Evolutionary conservation across 2,329 filamentous ascomycete genomes (phyloP).

Genomic region (Apiospora marii): DNA sequence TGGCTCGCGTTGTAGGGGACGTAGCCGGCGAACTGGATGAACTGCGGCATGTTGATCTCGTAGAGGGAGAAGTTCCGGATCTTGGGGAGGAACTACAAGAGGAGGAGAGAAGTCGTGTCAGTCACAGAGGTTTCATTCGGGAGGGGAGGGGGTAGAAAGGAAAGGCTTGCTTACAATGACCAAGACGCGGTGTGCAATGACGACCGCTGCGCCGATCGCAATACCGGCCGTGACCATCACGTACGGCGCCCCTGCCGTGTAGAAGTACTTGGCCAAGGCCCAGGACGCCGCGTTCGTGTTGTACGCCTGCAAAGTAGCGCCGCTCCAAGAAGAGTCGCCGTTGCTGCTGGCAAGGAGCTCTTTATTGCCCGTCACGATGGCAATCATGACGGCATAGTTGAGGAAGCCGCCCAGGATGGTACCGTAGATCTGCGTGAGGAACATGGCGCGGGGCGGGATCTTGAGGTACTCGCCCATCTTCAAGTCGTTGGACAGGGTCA

Average conservation of each 20-base stretch:
- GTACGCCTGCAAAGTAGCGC: slow-evolving; percentile 57
- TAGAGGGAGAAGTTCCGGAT: slow-evolving; percentile 49
- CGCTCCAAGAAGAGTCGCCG: slow-evolving; percentile 61
- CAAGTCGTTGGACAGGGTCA: slow-evolving; percentile 59
- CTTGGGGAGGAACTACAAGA: slow-evolving; percentile 53
- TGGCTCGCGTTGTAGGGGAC: slow-evolving; percentile 63
- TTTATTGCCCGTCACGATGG: slow-evolving; percentile 58
- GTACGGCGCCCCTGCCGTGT: slow-evolving; percentile 53
- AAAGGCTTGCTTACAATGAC: slow-evolving; percentile 43
- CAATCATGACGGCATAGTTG: slow-evolving; percentile 64
- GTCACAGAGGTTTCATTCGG: not conserved
- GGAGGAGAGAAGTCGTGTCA: not conserved
- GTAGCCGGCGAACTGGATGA: slow-evolving; percentile 62
- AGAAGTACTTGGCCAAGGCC: slow-evolving; percentile 62
- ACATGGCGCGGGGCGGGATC: slow-evolving; percentile 62
- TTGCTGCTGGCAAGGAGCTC: slow-evolving; percentile 53
- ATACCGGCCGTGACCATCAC: slow-evolving; percentile 59
- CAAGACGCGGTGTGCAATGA: slow-evolving; percentile 53
- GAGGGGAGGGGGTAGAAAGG: not conserved
- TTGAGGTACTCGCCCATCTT: slow-evolving; percentile 69
- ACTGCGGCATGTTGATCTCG: slow-evolving; percentile 61
- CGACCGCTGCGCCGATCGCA: slow-evolving; percentile 53
- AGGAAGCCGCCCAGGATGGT: slow-evolving; percentile 61
- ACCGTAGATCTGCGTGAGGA: slow-evolving; percentile 62
- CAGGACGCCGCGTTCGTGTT: slow-evolving; percentile 57